A percentile compares a stretch with the other conserved stretches of the same genome.
Conservation (phyloP, 306 rosid genomes). For the Castanospermum australe region DNA sequence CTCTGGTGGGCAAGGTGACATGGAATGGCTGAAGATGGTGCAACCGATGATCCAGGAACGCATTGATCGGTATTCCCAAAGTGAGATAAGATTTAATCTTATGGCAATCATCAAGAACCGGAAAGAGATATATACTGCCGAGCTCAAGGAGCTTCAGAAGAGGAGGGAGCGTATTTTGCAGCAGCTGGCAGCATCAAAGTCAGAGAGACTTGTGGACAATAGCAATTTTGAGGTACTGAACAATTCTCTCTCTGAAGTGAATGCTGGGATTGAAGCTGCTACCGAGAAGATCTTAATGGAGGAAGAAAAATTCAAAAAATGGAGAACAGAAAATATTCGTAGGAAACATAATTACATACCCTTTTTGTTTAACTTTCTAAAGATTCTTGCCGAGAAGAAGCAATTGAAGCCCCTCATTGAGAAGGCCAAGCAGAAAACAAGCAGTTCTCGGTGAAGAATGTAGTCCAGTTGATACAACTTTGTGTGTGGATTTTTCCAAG, state of each 20-base stretch:
- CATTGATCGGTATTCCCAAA: conserved; percentile 83
- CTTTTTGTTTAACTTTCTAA: conserved; percentile 92
- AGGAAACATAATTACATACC: conserved; percentile 98
- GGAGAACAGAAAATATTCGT: conserved; percentile 90
- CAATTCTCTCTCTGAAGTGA: conserved; percentile 88
- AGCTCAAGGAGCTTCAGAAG: conserved; percentile 95
- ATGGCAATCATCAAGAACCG: conserved; percentile 89
- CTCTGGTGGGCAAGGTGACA: conserved; percentile 79
- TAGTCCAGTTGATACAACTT: conserved; percentile 11
- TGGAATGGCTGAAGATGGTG: conserved; percentile 87
- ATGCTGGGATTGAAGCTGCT: conserved; percentile 87
- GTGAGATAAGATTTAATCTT: conserved; percentile 92
- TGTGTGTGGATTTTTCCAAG: neutral
- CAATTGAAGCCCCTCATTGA: conserved; percentile 97
- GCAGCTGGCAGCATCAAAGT: conserved; percentile 68
- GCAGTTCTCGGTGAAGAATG: conserved; percentile 59
- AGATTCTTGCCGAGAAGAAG: conserved; percentile 96
- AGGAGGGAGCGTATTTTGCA: conserved; percentile 95
- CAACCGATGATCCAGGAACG: conserved; percentile 97
- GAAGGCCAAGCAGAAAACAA: conserved; percentile 90
- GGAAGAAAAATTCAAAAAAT: conserved; percentile 92
- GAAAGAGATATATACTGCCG: conserved; percentile 83
- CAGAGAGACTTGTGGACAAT: conserved; percentile 58
- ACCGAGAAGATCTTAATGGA: conserved; percentile 87
- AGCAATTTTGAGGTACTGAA: conserved; percentile 68